Percentiles rank a stretch among this genome's conserved stretches.
Conservation (phyloP, 768 basidiomycete genomes). For the Aureoboletus auriporus region DNA sequence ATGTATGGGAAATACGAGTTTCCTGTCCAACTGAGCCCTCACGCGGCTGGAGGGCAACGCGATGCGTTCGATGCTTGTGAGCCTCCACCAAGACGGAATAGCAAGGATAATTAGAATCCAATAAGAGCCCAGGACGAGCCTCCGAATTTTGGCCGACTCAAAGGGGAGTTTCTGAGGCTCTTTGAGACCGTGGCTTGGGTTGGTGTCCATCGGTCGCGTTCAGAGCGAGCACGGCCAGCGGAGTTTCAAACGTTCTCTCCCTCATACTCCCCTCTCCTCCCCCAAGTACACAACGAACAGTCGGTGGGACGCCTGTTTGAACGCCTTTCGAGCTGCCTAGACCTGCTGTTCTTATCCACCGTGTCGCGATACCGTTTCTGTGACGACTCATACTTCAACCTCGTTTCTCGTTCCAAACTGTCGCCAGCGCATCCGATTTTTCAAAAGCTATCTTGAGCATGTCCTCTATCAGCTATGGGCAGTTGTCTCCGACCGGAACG, state of each 20-base stretch:
- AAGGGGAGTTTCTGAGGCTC: conserved; percentile 52
- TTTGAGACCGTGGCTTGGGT: conserved; percentile 21
- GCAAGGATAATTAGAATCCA: conserved; percentile 75
- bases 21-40: conserved; percentile 42
- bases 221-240: conserved; percentile 16
- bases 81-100: conserved; percentile 90
- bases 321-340: conserved; percentile 1
- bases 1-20: conserved; percentile 40
- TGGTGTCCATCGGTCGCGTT: conserved; percentile 18
- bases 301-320: conserved; percentile 5
- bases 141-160: conserved; percentile 46
- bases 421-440: conserved; percentile 4
- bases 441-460: conserved; percentile 10
- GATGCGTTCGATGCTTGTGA: conserved; percentile 85
- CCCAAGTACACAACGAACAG: conserved; percentile 9
- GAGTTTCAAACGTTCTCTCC: conserved; percentile 32
- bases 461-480: conserved; percentile 27
- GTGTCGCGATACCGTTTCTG: conserved; percentile 1
- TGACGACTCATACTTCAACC: conserved; percentile 1
- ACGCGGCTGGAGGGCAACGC: conserved; percentile 65
- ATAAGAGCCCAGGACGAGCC: conserved; percentile 68
- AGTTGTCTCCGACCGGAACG: conserved; percentile 22
- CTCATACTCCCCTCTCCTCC: conserved; percentile 16
- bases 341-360: conserved; percentile 4
- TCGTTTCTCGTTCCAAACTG: conserved; percentile 4